Base-by-base conservation (phyloP, 805 yeast genomes). In the Monosporozyma servazzii region DNA sequence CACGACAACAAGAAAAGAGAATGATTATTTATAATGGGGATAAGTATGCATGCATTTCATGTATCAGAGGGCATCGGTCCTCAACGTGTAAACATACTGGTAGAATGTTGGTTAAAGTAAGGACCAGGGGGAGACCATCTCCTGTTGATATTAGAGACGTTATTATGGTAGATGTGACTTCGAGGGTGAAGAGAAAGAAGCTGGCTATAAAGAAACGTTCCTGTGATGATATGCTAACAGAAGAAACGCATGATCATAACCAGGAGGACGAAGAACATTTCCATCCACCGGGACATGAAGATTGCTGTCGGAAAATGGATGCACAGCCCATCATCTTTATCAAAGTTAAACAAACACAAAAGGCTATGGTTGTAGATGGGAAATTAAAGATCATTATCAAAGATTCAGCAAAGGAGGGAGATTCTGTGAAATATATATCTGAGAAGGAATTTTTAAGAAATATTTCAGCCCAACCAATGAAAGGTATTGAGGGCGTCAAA, bases 31-130 rank as follows among this genome's bases (percentile, higher is more conserved):
- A 84, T 59, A 86, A 85, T 56, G 86, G 85, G 29, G 84, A 79
- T 58, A 85, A 89, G 60, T 85, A 86, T 64, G 86, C 95, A 3
- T 88, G 96, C 67, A 78, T 79, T 50, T 84, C 83, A 61, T 91
- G 99, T 63, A 88, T 93, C 23, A 73, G 96, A 44, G 98, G 98
- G 17, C 99, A 91, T 63, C 71, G 99, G 41, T 86, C 96, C 1
- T 81, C 91, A 0, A 80, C 84, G 51, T 91, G 99, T 67, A 79
- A 79, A 50, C 99, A 91, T 67, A 79, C 85, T 30, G 74, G 78
- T 49, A 75, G 96, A 46, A 88, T 93, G 23, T 72, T 91, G 41
- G 82, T 90, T 11, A 87, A 88, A 60, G 96, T 91, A 11, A 76
- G 96, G 27, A 79, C 87, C n/a, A 78, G 96, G 53, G 99, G 98